Evolutionary conservation across 129 eudicot species (phyloP), one percentile per base, ranked within the genome.

Genomic region (Saussurea involucrata): DNA sequence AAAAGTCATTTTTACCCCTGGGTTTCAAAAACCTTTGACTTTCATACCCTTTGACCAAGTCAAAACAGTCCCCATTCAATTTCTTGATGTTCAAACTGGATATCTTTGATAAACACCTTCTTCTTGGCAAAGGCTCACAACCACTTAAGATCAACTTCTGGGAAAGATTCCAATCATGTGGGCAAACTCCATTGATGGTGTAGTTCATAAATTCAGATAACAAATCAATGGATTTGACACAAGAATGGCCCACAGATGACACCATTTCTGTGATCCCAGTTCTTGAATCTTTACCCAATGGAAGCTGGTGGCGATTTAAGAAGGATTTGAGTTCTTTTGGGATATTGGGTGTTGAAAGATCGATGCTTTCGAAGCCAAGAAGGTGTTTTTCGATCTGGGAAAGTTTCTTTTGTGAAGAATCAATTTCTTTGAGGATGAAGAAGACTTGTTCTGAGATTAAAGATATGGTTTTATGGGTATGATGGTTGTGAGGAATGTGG

Each of bases 211-310:
- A 95, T n/a, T 82, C 85, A 34, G 88, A 78, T 86, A 95, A 71
- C 76, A 86, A 88, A 81, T 89, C 97, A 71, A 83, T 25, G 0
- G 99, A 92, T 88, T 92, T 95, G 76, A 68, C 78, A 83, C 99
- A 95, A 82, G 95, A 87, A 86, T 95, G 96, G 0, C 99, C 99
- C 71, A 95, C 95, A 64, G 99, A 95, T n/a, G 99, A 85, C 67
- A 89, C 99, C 97, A 92, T 89, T 65, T 95, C 95, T 24, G 97
- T 95, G 83, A 95, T 95, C 91, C 97, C 99, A 73, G 91, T 89
- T 82, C 91, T 85, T 34, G 97, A 92, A 87, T 95, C 97, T 82
- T 89, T 95, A 9, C 99, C 99, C 37, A 95, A 64, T 5, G 99
- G 99, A 37, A 95, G 85, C 68, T 68, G 78, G 64, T 95, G 92